phyloP scores from a whole-genome alignment of 768 basidiomycete species.

The Kwoniella dejecticola region DNA sequence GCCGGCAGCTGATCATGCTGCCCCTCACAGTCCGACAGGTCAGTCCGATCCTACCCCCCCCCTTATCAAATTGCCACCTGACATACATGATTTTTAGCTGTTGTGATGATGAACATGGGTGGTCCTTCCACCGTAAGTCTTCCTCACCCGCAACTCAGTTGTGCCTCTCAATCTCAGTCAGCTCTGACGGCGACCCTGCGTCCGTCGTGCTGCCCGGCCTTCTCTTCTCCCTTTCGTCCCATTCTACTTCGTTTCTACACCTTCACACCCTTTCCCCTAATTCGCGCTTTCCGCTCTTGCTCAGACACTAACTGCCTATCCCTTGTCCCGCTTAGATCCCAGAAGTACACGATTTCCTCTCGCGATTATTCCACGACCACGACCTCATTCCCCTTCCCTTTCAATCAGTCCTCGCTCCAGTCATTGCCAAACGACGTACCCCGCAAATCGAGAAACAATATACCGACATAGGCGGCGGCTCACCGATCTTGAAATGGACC shows the following conservation, averaged over 20 bases:
- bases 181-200: no score
- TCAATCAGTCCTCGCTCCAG: constrained; percentile 80
- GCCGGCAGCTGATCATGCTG: no score
- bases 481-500: constrained; percentile 90
- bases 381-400: constrained; percentile 96
- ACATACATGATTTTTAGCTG: constrained; percentile 59
- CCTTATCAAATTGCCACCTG: background rate
- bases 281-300: background rate
- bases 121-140: constrained; percentile 81
- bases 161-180: no score
- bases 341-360: constrained; percentile 91
- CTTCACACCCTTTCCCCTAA: background rate
- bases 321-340: constrained; percentile 67
- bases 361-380: constrained; percentile 82
- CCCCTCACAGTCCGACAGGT: constrained; percentile 22
- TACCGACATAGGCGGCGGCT: constrained; percentile 90
- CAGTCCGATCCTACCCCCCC: background rate
- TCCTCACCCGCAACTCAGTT: no score
- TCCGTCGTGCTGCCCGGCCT: no score
- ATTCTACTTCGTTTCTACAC: no score
- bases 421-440: constrained; percentile 84
- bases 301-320: background rate
- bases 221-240: no score
- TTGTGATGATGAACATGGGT: constrained; percentile 99
- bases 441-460: constrained; percentile 95